Evolutionary conservation across 2,329 filamentous ascomycete genomes (phyloP), one percentile per base, ranked within the genome.

Genomic region (Alternaria gansuensis): DNA sequence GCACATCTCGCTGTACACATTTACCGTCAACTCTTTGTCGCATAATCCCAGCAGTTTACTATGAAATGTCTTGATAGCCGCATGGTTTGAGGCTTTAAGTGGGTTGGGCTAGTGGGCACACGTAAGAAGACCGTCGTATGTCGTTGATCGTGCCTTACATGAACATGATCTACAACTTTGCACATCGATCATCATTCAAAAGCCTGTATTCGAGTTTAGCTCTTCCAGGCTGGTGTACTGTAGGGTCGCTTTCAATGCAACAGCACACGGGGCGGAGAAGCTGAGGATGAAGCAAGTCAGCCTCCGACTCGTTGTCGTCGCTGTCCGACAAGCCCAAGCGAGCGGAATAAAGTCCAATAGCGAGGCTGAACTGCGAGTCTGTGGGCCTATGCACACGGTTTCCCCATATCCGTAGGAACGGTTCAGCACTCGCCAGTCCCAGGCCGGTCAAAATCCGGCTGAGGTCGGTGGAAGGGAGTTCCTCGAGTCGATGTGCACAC

Each of bases 391-490:
- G 33, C 54, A 26, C 50, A 39, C 58, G 52, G 52, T 28, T 48
- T 39, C 33, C 17, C 49, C 49, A 44, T 39, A 49, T 36, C 59
- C 56, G 52, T 37, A 51, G 46, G 41, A 44, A 33, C 17, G 56
- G 59, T 24, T 56, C 36, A 53, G 43, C 36, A 39, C 36, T 51
- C 45, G 48, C 57, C 51, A 46, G 57, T 48, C 41, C 45, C 40
- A 59, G 51, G 31, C 43, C 24, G 37, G 21, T 45, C 26, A 31
- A 24, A 45, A 21, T 11, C n/a, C 33, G 21, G 36, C 21, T 33
- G 44, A 23, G 41, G 1, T 54, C 17, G 39, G 13, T 21, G 23
- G 36, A 26, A 28, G 33, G 21, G 14, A 34, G 28, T 49, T 55
- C 28, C 46, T 59, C 21, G 45, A 52, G 41, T 51, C 49, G 23